These are phyloP conservation scores for Parmales sp. DNA, from an alignment of 108 stramenopile species.

Conservation along the genomic window DNA sequence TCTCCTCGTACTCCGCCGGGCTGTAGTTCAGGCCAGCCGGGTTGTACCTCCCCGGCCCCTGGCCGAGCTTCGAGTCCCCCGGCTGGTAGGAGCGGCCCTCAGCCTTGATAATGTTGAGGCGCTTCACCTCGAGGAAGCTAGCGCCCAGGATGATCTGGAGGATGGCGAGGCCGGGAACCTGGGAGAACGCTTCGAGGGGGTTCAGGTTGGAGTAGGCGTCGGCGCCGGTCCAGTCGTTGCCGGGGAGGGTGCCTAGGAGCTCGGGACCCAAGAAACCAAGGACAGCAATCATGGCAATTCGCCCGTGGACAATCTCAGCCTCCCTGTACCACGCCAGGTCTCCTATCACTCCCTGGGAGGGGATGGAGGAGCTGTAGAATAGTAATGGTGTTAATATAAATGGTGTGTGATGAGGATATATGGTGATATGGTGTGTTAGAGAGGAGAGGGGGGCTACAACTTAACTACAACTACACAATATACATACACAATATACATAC, in stretches of 20 bases:
- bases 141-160: slow-evolving; percentile 76
- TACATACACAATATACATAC: too few species aligned
- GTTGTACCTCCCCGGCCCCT: slow-evolving; percentile 80
- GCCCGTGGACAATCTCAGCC: slow-evolving; percentile 93
- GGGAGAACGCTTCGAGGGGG: slow-evolving; percentile 72
- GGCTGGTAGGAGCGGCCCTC: slow-evolving; percentile 57
- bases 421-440: too few species aligned
- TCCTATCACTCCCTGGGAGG: slow-evolving; percentile 36
- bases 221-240: slow-evolving; percentile 74
- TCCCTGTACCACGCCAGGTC: slow-evolving; percentile 84
- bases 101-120: slow-evolving; percentile 69
- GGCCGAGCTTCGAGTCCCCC: slow-evolving; percentile 80
- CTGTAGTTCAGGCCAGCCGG: slow-evolving; percentile 88
- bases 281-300: slow-evolving; percentile 91
- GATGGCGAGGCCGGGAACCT: slow-evolving; percentile 68
- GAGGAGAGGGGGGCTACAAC: too few species aligned
- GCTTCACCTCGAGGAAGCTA: slow-evolving; percentile 68
- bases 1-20: slow-evolving; percentile 84
- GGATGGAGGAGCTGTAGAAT: too few species aligned
- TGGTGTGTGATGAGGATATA: too few species aligned
- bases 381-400: too few species aligned
- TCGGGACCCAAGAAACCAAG: slow-evolving; percentile 89
- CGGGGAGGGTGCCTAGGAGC: slow-evolving; percentile 84
- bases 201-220: slow-evolving; percentile 85
- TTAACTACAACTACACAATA: too few species aligned